phyloP scores from a whole-genome alignment of 345 rosid species.

The Lenwebbia sp. region DNA sequence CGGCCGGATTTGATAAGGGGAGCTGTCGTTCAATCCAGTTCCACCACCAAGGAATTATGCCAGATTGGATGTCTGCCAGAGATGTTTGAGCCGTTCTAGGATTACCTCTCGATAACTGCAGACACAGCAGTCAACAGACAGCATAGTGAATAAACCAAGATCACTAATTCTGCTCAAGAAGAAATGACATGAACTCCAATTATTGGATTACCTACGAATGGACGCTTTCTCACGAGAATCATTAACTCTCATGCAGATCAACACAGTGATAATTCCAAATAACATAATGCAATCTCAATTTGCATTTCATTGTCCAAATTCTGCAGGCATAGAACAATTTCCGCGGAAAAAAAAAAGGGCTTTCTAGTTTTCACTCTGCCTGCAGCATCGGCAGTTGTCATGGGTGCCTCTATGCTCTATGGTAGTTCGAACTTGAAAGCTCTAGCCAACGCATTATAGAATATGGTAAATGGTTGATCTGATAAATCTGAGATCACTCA shows the following conservation, averaged over 20 bases:
- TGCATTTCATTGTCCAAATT: neutral
- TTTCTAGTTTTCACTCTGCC: neutral
- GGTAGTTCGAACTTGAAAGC: neutral
- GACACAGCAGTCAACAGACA: neutral
- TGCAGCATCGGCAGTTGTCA: neutral
- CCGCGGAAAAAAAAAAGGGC: neutral
- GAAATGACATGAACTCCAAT: neutral
- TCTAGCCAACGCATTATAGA: neutral
- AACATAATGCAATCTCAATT: neutral
- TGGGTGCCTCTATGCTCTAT: neutral
- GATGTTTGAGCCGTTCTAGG: conserved; percentile 37
- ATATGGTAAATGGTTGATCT: neutral
- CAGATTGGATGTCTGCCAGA: conserved; percentile 33
- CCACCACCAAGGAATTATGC: conserved; percentile 93
- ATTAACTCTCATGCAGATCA: neutral
- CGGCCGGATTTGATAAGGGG: conserved; percentile 32
- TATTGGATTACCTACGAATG: neutral
- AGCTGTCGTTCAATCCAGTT: conserved; percentile 73
- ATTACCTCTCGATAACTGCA: conserved; percentile 51
- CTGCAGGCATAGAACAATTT: neutral
- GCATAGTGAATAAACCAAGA: neutral
- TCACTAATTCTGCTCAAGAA: neutral
- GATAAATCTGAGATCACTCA: neutral
- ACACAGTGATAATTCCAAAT: neutral
- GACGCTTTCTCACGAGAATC: neutral